phyloP scores from a whole-genome alignment of 371 early-diverging fungal genomes.

The Amoeboaphelidium occidentale region DNA sequence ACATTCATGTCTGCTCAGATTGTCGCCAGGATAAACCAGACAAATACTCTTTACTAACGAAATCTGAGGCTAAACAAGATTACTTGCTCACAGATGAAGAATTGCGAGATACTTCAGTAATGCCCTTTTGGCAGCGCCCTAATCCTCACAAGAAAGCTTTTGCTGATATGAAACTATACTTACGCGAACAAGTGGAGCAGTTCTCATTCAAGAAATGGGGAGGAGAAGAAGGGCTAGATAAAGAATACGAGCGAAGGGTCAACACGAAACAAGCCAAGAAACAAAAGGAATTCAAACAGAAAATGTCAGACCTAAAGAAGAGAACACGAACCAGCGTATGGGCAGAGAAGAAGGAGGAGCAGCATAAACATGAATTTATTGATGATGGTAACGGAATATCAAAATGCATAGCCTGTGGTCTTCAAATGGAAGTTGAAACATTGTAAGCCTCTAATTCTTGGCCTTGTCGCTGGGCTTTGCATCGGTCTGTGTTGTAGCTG shows the following conservation, averaged over 20 bases:
- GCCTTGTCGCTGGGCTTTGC: too few species aligned
- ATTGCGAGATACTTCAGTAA: background rate
- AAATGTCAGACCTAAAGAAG: constrained; percentile 18
- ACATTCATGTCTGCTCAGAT: constrained; percentile 34
- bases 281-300: constrained; percentile 55
- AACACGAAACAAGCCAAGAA: constrained; percentile 48
- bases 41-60: constrained; percentile 71
- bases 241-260: constrained; percentile 63
- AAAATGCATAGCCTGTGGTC: too few species aligned
- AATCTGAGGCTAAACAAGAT: constrained; percentile 54
- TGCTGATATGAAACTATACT: background rate
- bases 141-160: background rate
- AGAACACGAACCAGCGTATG: background rate
- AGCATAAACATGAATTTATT: too few species aligned
- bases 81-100: background rate
- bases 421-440: too few species aligned
- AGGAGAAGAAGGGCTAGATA: constrained; percentile 53
- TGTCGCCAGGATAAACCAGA: constrained; percentile 52
- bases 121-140: background rate
- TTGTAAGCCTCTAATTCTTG: too few species aligned
- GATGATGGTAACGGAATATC: too few species aligned
- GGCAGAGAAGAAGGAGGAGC: too few species aligned
- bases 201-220: constrained; percentile 88
- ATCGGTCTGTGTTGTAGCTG: too few species aligned
- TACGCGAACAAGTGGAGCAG: constrained; percentile 29